Conservation (phyloP, 139 green algal species). For the Limnomonas spitsbergensis region DNA sequence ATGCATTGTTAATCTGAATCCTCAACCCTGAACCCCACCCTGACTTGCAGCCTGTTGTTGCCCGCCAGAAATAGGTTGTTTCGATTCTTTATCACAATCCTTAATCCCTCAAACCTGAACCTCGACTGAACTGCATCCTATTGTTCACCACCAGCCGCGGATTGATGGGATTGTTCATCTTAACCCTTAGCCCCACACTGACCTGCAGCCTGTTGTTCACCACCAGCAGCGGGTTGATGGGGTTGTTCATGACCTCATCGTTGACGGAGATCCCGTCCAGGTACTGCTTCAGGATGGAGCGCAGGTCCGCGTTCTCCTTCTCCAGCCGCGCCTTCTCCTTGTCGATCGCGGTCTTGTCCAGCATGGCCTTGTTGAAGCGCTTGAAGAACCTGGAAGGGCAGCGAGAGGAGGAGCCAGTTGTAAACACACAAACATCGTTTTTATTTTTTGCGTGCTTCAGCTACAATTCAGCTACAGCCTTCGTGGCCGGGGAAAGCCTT, state of each 20-base stretch:
- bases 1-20: too few species aligned
- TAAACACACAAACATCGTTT: too few species aligned
- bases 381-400: conserved; percentile 34
- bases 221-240: conserved; percentile 80
- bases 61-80: too few species aligned
- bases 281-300: conserved; percentile 68
- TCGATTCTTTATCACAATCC: too few species aligned
- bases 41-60: too few species aligned
- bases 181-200: too few species aligned
- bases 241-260: conserved; percentile 76
- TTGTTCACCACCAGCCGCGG: conserved; percentile 84
- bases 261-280: conserved; percentile 75
- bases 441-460: too few species aligned
- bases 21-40: too few species aligned
- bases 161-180: conserved; percentile 83
- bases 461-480: too few species aligned
- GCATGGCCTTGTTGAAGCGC: conserved; percentile 51
- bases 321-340: conserved; percentile 67
- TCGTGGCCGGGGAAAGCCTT: too few species aligned
- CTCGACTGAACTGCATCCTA: conserved; percentile 65
- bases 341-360: conserved; percentile 70
- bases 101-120: too few species aligned
- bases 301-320: conserved; percentile 76
- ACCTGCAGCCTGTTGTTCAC: conserved; percentile 80
- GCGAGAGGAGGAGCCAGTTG: too few species aligned